Percentiles rank a stretch among this genome's conserved stretches.
Conservation (phyloP, 2,329 filamentous ascomycete genomes). For the Zasmidium citrigriseum region DNA sequence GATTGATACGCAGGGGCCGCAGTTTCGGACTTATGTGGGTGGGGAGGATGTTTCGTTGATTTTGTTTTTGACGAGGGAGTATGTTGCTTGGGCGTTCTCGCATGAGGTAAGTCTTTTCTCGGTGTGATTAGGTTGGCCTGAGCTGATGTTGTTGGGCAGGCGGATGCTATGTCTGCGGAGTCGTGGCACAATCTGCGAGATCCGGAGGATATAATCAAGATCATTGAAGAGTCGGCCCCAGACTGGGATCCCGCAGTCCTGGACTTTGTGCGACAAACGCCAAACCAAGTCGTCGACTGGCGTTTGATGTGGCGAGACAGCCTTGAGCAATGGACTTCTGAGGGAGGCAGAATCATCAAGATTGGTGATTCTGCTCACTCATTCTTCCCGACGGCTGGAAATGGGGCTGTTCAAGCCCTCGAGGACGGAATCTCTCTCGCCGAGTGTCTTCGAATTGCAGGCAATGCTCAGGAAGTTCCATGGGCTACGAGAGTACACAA, state of each 20-base stretch:
- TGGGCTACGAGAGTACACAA: conserved; percentile 9
- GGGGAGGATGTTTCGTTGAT: background rate
- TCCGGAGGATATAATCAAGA: background rate
- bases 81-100: background rate
- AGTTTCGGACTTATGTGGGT: background rate
- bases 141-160: background rate
- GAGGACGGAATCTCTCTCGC: conserved; percentile 50
- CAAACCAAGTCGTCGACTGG: conserved; percentile 47
- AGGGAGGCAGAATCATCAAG: conserved; percentile 44
- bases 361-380: conserved; percentile 52
- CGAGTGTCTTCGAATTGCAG: conserved; percentile 33
- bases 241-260: conserved; percentile 8
- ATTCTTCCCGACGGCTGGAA: conserved; percentile 55
- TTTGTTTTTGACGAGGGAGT: background rate
- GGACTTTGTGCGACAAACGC: conserved; percentile 7
- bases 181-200: background rate
- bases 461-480: background rate
- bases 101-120: background rate
- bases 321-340: conserved; percentile 49
- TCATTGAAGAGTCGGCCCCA: background rate
- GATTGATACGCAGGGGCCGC: background rate
- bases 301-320: conserved; percentile 59
- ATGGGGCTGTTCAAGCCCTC: conserved; percentile 55
- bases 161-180: background rate
- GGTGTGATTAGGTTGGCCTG: background rate